These are phyloP conservation scores for Platismatia glauca DNA, from an alignment of 495 filamentous ascomycete genomes.

Conservation along the genomic window DNA sequence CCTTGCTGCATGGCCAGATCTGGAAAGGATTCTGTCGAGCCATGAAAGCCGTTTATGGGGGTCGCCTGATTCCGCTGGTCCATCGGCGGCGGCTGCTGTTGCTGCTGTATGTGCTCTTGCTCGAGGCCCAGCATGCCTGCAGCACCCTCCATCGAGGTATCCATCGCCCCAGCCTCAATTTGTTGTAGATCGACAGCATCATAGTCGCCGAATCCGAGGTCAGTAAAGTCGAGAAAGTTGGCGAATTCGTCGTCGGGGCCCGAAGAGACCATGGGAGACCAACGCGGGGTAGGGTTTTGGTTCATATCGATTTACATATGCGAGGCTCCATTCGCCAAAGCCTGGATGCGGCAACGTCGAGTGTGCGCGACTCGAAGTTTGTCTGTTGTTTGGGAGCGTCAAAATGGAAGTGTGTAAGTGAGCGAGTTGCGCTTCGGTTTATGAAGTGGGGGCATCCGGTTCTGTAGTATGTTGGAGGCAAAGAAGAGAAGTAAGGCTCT, in stretches of 20 bases:
- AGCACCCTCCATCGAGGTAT: slow-evolving; percentile 14
- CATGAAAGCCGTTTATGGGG: slow-evolving; percentile 34
- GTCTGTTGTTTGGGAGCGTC: background rate
- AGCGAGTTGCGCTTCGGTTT: background rate
- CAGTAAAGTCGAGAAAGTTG: slow-evolving; percentile 46
- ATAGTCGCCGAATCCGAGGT: slow-evolving; percentile 38
- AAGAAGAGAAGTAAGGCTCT: no score
- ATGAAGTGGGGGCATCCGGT: background rate
- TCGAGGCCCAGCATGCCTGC: slow-evolving; percentile 15
- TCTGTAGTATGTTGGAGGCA: background rate
- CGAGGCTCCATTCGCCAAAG: slow-evolving; percentile 19
- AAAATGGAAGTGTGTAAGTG: background rate
- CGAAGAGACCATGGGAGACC: slow-evolving; percentile 21
- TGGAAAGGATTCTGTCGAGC: slow-evolving; percentile 25
- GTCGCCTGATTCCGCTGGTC: slow-evolving; percentile 27
- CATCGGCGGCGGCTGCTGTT: slow-evolving; percentile 22
- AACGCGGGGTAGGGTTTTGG: slow-evolving; percentile 14
- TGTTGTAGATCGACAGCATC: slow-evolving; percentile 32
- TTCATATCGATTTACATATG: slow-evolving; percentile 18
- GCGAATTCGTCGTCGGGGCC: slow-evolving; percentile 43
- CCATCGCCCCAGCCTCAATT: slow-evolving; percentile 17
- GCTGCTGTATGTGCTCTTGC: slow-evolving; percentile 24
- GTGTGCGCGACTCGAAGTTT: background rate
- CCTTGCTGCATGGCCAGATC: slow-evolving; percentile 20
- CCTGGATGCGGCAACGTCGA: background rate